Conservation (phyloP, 1,139 yeast genomes). For the Taphrina sp. region DNA sequence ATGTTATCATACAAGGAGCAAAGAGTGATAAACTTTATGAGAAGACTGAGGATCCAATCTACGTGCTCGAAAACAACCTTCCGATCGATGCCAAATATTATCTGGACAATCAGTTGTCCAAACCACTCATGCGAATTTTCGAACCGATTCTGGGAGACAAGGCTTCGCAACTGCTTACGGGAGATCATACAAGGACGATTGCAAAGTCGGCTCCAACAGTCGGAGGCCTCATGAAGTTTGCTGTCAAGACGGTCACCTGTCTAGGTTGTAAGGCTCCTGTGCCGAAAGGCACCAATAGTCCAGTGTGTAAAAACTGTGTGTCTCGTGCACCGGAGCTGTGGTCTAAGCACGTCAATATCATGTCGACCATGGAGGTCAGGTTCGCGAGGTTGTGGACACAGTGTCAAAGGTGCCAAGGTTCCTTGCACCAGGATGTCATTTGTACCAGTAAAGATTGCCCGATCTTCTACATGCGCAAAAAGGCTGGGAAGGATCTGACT, state of each 20-base stretch:
- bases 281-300: conserved; percentile 61
- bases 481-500: conserved; percentile 46
- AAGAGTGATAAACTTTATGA: conserved; percentile 85
- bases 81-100: conserved; percentile 96
- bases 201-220: conserved; percentile 62
- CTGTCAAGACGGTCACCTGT: conserved; percentile 84
- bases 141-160: conserved; percentile 92
- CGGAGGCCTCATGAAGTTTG: conserved; percentile 88
- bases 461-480: conserved; percentile 93
- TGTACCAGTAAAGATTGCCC: conserved; percentile 97
- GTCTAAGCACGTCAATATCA: conserved; percentile 71
- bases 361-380: conserved; percentile 76
- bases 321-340: conserved; percentile 73
- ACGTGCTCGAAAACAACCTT: conserved; percentile 82
- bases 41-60: conserved; percentile 94
- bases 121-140: conserved; percentile 89
- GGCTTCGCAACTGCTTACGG: conserved; percentile 69
- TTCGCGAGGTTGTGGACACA: conserved; percentile 95
- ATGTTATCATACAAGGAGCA: conserved; percentile 82
- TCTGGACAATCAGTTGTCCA: conserved; percentile 85
- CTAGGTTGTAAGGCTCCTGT: conserved; percentile 84
- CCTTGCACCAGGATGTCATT: conserved; percentile 89
- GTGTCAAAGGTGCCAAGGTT: conserved; percentile 96
- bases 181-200: conserved; percentile 79
- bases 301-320: conserved; percentile 78